Conservation (phyloP, 371 early-diverging fungal species). For the Globomyces sp. region DNA sequence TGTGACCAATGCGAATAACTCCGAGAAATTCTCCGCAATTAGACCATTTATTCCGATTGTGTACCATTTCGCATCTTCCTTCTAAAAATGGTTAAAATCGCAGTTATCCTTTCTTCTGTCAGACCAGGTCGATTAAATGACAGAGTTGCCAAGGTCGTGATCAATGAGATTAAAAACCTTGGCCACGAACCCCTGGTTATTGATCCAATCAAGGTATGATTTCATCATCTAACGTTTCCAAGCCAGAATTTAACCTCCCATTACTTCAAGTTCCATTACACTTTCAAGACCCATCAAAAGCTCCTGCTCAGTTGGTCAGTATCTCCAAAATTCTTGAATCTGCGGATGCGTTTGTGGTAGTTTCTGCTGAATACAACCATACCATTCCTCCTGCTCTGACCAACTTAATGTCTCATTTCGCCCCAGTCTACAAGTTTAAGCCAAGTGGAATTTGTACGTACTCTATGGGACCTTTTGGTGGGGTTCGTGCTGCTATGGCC, state of each 20-base stretch:
- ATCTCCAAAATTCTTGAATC: constrained; percentile 13
- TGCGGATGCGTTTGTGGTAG: constrained; percentile 28
- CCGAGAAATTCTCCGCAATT: too few relatives aligned
- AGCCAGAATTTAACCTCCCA: too few relatives aligned
- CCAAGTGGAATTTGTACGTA: constrained; percentile 27
- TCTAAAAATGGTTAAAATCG: background rate
- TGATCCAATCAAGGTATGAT: background rate
- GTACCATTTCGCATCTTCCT: too few relatives aligned
- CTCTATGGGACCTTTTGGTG: constrained; percentile 27
- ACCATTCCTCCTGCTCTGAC: constrained; percentile 30
- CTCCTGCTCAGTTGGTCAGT: constrained; percentile 2
- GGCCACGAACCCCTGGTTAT: background rate
- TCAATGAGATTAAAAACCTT: background rate
- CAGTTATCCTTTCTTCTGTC: background rate
- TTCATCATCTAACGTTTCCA: too few relatives aligned
- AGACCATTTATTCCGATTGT: too few relatives aligned
- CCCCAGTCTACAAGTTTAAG: constrained; percentile 23
- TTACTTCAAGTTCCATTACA: too few relatives aligned
- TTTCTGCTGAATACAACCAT: constrained; percentile 32
- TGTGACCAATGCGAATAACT: too few relatives aligned
- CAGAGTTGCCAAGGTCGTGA: constrained; percentile 4
- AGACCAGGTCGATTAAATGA: background rate
- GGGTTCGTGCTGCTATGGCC: constrained; percentile 22
- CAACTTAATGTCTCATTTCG: constrained; percentile 31
- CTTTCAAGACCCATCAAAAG: too few relatives aligned